Evolutionary conservation across 768 basidiomycete genomes (phyloP).

Genomic region (Hemileccinum impolitum): DNA sequence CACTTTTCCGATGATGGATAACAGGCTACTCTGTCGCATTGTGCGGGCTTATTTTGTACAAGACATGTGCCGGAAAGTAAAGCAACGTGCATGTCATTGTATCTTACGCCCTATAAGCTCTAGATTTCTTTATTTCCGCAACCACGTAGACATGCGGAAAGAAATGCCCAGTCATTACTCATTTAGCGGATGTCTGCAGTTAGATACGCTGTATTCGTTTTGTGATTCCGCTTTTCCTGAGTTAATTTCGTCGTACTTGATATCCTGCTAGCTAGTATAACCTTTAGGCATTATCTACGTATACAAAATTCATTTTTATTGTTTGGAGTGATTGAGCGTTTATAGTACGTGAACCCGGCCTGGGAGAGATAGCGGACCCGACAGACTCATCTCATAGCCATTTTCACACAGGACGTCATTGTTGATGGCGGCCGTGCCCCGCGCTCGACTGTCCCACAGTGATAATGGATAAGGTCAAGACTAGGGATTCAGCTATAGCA

Average conservation of each 20-base stretch:
- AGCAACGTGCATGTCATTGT: not conserved
- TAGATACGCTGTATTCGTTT: not conserved
- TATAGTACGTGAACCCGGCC: too few relatives aligned
- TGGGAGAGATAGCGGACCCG: too few relatives aligned
- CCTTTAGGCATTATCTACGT: too few relatives aligned
- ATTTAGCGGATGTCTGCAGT: not conserved
- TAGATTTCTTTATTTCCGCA: not conserved
- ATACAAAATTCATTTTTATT: too few relatives aligned
- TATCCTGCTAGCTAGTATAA: not conserved
- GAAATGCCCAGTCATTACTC: not conserved
- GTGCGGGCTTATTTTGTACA: conserved; percentile 81
- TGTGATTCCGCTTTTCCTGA: too few relatives aligned
- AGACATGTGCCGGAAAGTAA: conserved; percentile 65
- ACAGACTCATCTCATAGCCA: too few relatives aligned
- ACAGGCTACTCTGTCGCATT: conserved; percentile 87
- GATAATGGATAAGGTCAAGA: too few relatives aligned
- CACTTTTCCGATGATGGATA: not conserved
- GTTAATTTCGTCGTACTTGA: not conserved
- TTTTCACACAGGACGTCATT: too few relatives aligned
- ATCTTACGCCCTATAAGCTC: not conserved
- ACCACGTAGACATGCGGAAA: not conserved
- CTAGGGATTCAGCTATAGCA: too few relatives aligned
- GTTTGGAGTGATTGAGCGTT: too few relatives aligned
- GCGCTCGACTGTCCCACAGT: too few relatives aligned
- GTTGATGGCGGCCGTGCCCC: too few relatives aligned